These are phyloP conservation scores for Gyromitra esculenta DNA, from an alignment of 2,329 filamentous ascomycete species.

Conservation along the genomic window DNA sequence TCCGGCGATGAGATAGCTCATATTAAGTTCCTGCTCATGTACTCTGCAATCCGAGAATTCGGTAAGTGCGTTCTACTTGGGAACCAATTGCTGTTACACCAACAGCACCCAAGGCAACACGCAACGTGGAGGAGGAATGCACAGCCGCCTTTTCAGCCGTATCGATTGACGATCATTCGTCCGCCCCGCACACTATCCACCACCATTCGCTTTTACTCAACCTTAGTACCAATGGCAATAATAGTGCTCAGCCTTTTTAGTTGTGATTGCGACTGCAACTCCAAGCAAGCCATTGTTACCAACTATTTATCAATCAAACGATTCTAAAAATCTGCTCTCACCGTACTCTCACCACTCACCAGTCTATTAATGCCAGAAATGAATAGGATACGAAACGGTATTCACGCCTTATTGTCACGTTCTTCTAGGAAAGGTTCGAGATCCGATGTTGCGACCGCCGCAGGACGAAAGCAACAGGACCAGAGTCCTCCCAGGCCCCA, in stretches of 20 bases:
- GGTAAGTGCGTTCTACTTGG: too few species aligned
- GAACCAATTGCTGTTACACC: slow-evolving; percentile 17
- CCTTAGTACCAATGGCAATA: background rate
- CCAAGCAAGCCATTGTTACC: slow-evolving; percentile 22
- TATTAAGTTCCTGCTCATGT: background rate
- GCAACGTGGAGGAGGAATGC: slow-evolving; percentile 18
- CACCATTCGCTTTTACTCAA: slow-evolving; percentile 8
- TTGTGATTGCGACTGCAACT: slow-evolving; percentile 9
- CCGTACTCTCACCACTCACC: slow-evolving; percentile 4
- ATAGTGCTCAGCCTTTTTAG: slow-evolving; percentile 27
- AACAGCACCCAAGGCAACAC: slow-evolving; percentile 5
- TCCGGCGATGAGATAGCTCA: slow-evolving; percentile 6
- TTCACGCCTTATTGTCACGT: slow-evolving; percentile 32
- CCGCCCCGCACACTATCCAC: slow-evolving; percentile 19
- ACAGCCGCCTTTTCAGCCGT: slow-evolving; percentile 39
- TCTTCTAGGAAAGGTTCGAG: slow-evolving; percentile 26
- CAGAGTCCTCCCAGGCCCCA: background rate
- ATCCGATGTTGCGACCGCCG: background rate
- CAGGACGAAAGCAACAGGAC: background rate
- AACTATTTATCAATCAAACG: slow-evolving; percentile 16
- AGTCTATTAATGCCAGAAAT: slow-evolving; percentile 33
- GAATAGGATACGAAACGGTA: slow-evolving; percentile 22
- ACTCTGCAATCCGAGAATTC: background rate
- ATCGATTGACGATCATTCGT: slow-evolving; percentile 2
- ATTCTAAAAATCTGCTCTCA: slow-evolving; percentile 8